Evolutionary conservation across 1,139 yeast species (phyloP).

Genomic region (Debaryomycetaceae sp.): DNA sequence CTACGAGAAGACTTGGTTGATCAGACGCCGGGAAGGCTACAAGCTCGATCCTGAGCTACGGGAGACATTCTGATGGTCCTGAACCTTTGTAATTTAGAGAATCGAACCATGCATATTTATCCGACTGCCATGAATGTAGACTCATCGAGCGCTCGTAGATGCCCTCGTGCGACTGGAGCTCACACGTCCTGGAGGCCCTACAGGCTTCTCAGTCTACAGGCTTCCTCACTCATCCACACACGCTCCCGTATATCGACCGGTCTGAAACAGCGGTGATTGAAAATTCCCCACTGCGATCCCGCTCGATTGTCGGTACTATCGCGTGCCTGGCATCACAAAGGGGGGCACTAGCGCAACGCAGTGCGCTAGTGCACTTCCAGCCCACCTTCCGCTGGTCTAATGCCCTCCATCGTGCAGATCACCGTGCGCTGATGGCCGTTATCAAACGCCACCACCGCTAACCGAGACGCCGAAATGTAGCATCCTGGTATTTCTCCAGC

Average conservation of each 20-base stretch:
- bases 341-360: not conserved
- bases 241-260: too few species aligned
- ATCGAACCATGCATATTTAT: not conserved
- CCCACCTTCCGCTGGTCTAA: not conserved
- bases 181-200: too few species aligned
- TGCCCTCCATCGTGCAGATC: not conserved
- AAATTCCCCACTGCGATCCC: too few species aligned
- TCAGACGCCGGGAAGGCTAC: constrained; percentile 72
- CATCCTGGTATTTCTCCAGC: not conserved
- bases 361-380: not conserved
- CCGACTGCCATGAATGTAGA: not conserved
- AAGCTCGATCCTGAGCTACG: constrained; percentile 28
- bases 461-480: not conserved
- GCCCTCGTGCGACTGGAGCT: too few species aligned
- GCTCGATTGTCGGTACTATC: too few species aligned
- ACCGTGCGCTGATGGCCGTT: not conserved
- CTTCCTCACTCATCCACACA: too few species aligned
- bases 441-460: not conserved
- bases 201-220: too few species aligned
- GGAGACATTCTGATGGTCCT: constrained; percentile 12
- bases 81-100: not conserved
- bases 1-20: constrained; percentile 85
- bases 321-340: not conserved
- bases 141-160: too few species aligned
- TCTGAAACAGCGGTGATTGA: too few species aligned